Evolutionary conservation across 2,329 filamentous ascomycete genomes (phyloP), one percentile per base, ranked within the genome.

Genomic region (Malbranchea cinnamomea): DNA sequence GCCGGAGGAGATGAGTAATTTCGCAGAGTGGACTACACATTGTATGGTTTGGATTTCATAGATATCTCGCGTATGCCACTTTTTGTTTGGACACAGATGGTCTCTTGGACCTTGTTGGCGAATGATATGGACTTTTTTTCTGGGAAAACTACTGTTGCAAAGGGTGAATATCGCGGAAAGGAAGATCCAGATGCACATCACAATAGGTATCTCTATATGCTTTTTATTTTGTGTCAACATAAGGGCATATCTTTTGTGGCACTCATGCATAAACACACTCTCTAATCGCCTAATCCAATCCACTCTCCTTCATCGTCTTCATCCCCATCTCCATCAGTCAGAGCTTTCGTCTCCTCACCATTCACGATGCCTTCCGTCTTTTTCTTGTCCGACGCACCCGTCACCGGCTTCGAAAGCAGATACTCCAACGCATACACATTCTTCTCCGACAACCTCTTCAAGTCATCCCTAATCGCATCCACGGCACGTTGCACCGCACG

Each of bases 401-500:
- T 4, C 6, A 23, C 19, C 6, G 67, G 65, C 47, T 68, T 66
- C 11, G 60, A 61, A 3, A 78, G 58, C 18, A 94, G 60, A 48
- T 91, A 94, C 47, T 92, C 82, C 31, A 94, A 74, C 53, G 79
- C 78, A 57, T 92, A 91, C 30, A 78, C 66, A 46, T 94, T 95
- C 51, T 85, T 79, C 43, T 94, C 84, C 0, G 81, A 81, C 39
- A 94, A 57, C 41, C 74, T 71, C 51, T 82, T 73, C 37, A 95
- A 69, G 48, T 93, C 85, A 35, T 79, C 74, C 41, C 80, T 71
- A 58, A 94, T 83, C 46, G 74, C 74, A 23, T 71, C 67, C 10
- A 95, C 70, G 4, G 82, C 84, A 37, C 84, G 73, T 37, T 83
- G 75, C 5, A 94, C 75, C 18, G 83, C 70, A 20, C 89, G 69